Evolutionary conservation across 176 grass and related monocot species (phyloP), one percentile per base, ranked within the genome.

Genomic region (Phyllostachys edulis): DNA sequence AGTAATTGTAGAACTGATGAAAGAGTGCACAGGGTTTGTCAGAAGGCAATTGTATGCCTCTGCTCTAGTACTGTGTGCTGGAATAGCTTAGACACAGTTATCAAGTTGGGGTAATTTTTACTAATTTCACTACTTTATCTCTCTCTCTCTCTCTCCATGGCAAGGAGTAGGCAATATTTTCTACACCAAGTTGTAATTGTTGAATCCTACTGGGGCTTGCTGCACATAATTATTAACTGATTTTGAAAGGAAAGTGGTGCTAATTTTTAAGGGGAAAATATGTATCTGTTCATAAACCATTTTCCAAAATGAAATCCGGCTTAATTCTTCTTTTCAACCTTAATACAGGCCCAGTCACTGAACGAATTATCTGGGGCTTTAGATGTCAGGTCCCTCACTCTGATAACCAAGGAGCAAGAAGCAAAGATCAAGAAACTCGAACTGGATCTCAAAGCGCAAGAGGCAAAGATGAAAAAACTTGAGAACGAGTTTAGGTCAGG

Each of bases 391-490:
- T 83, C 90, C 18, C 69, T 95, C 54, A 90, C 83, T 65, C 41
- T 90, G 38, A 65, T 63, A 42, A 90, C 90, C 18, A 95, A 98
- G 80, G 91, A 95, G 73, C 93, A 98, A 82, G 93, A 94, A 85
- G 91, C 83, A 74, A 95, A 87, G 87, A 91, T 82, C 57, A 91
- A 86, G 81, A 90, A 92, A 78, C 89, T 89, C 0, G 91, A 98
- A 86, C 36, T 9, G 21, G 83, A 90, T 69, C 57, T 90, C 68
- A 94, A 88, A 82, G 74, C 75, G 29, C 90, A 92, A 67, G 93
- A 94, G 17, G 66, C 90, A 66, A 94, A 90, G 81, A 80, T 88
- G 77, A 94, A 92, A 83, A 94, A 92, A 63, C 87, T 94, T 50
- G 93, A 90, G 86, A 90, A 82, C 0, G 87, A 94, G 18, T 73